phyloP scores from a whole-genome alignment of 225 moss, liverwort and hornwort genomes.

The Asterella californica region DNA sequence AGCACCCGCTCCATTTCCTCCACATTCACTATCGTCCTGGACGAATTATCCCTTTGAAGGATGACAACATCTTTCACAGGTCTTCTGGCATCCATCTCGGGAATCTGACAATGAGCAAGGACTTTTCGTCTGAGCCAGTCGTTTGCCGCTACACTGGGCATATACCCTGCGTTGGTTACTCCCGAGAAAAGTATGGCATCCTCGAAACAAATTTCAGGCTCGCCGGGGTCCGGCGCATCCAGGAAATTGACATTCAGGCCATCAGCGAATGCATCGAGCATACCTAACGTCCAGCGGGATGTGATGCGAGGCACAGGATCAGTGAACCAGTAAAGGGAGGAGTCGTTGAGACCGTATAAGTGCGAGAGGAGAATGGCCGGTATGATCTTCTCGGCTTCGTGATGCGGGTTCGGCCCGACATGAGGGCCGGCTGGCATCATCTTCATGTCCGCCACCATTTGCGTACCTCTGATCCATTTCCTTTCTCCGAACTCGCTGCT shows the following conservation, averaged over 20 bases:
- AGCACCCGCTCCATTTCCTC: slow-evolving; percentile 54
- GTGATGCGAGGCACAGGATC: slow-evolving; percentile 55
- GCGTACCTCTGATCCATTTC: slow-evolving; percentile 70
- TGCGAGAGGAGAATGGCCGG: slow-evolving; percentile 85
- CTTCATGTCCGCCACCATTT: slow-evolving; percentile 97
- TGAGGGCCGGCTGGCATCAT: slow-evolving; percentile 83
- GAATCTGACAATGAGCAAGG: slow-evolving; percentile 66
- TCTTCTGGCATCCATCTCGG: slow-evolving; percentile 49
- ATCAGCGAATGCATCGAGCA: slow-evolving; percentile 62
- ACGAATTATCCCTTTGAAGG: slow-evolving; percentile 69
- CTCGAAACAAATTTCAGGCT: slow-evolving; percentile 78
- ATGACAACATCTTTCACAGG: slow-evolving; percentile 67
- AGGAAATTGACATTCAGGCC: slow-evolving; percentile 67
- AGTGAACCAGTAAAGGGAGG: slow-evolving; percentile 84
- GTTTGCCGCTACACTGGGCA: slow-evolving; percentile 68
- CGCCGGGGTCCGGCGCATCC: slow-evolving; percentile 53
- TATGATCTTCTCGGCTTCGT: slow-evolving; percentile 92
- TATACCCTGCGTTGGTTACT: slow-evolving; percentile 88
- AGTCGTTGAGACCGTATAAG: slow-evolving; percentile 67
- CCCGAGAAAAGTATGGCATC: slow-evolving; percentile 88
- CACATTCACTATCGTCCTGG: slow-evolving; percentile 70
- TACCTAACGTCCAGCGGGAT: slow-evolving; percentile 74
- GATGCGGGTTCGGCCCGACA: slow-evolving; percentile 89
- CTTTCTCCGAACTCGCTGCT: background rate
- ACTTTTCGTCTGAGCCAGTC: slow-evolving; percentile 77